Conservation (phyloP, 2,329 filamentous ascomycete genomes). For the Raffaelea albimanens region DNA sequence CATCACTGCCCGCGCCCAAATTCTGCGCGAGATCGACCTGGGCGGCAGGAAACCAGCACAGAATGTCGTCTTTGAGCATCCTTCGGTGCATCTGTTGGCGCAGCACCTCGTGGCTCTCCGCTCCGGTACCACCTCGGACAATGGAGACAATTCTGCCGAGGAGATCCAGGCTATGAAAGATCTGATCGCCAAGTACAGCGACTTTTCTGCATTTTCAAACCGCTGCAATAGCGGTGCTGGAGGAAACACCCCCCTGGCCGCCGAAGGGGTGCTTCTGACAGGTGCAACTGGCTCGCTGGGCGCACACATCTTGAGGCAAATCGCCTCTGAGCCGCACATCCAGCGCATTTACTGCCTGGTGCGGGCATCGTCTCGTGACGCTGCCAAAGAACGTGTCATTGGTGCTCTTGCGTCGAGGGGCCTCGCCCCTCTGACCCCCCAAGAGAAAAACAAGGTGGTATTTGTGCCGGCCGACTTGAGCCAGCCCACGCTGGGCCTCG, state of each 20-base stretch:
- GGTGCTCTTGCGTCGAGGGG: conserved; percentile 3
- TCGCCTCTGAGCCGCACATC: conserved; percentile 25
- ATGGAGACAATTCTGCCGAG: neutral
- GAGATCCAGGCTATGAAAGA: conserved; percentile 24
- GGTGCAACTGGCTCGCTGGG: conserved; percentile 34
- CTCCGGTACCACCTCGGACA: conserved; percentile 9
- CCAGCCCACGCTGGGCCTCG: conserved; percentile 23
- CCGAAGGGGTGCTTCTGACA: conserved; percentile 20
- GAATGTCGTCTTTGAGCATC: conserved; percentile 33
- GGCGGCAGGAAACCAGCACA: conserved; percentile 19
- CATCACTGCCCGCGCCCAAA: conserved; percentile 31
- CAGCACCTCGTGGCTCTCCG: conserved; percentile 8
- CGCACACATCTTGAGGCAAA: conserved; percentile 26
- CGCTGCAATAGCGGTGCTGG: conserved; percentile 2
- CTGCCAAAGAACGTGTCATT: no score
- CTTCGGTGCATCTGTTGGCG: conserved; percentile 23
- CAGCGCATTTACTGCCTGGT: conserved; percentile 23
- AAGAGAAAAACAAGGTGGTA: conserved; percentile 4
- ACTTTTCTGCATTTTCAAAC: conserved; percentile 18
- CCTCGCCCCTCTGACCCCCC: neutral
- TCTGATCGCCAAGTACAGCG: conserved; percentile 34
- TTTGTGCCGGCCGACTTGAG: conserved; percentile 8
- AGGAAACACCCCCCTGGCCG: no score
- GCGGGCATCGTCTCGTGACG: conserved; percentile 2
- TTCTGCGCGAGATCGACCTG: conserved; percentile 29